phyloP scores from a whole-genome alignment of 2,329 filamentous ascomycete genomes.

The Cadophora sp. region DNA sequence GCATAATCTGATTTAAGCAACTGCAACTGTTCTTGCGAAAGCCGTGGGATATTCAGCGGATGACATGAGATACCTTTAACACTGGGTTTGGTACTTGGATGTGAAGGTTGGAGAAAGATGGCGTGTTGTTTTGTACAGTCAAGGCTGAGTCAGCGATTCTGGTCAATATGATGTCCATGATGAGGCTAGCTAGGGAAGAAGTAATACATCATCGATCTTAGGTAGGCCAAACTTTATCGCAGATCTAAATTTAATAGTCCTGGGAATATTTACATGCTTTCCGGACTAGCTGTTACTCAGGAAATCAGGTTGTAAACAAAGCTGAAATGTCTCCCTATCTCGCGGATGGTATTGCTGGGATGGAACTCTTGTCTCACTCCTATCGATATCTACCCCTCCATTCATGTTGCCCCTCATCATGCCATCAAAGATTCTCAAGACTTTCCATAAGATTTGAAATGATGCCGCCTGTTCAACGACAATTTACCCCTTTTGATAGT shows the following conservation, averaged over 20 bases:
- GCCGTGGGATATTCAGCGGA: background rate
- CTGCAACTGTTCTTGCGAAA: background rate
- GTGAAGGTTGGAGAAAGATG: background rate
- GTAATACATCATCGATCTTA: background rate
- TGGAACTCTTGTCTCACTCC: background rate
- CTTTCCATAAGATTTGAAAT: background rate
- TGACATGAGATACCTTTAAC: background rate
- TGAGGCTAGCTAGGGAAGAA: background rate
- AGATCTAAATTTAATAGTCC: background rate
- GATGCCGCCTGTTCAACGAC: background rate
- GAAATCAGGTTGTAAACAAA: too few species aligned
- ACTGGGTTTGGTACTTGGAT: background rate
- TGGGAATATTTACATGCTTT: background rate
- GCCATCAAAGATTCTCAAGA: background rate
- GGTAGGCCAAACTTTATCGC: background rate
- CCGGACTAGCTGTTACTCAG: too few species aligned
- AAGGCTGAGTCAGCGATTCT: background rate
- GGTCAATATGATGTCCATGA: background rate
- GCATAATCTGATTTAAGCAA: constrained; percentile 9
- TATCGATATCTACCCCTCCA: background rate
- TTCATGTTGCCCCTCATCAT: background rate
- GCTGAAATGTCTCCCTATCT: too few species aligned
- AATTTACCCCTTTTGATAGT: background rate
- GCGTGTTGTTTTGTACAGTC: background rate
- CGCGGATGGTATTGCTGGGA: background rate